Base-by-base conservation (phyloP, 2,329 filamentous ascomycete genomes). In the Colletotrichum chrysophilum region DNA sequence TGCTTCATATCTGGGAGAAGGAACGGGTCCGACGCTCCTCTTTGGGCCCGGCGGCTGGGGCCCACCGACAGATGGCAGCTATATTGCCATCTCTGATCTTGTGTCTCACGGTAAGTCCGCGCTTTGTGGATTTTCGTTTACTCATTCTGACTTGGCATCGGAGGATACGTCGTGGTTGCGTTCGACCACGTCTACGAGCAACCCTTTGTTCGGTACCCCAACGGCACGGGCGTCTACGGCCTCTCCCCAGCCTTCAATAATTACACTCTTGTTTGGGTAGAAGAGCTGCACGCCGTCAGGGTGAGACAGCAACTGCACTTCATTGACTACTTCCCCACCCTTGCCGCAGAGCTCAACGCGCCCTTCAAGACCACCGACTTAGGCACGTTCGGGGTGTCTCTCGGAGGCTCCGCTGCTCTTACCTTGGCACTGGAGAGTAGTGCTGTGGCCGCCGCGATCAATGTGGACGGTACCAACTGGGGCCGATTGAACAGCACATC, bases 131-230 rank as follows among this genome's bases (percentile, higher is more conserved):
- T n/a, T n/a, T n/a, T n/a, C n/a, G n/a, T n/a, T n/a, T n/a, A n/a
- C n/a, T n/a, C n/a, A n/a, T n/a, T n/a, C n/a, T n/a, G n/a, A 73
- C 30, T 5, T 79, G 8, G 77, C 71, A 1, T 78, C 77, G 7
- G 79, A 62, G 81, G 81, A 5, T 82, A 81, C 61, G 75, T 74
- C 12, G 75, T 82, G 14, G 76, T 80, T 24, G 80, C 79, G 13
- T 56, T 81, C 18, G 80, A 82, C 28, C 81, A 82, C 36, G 76
- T 79, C 3, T 81, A 77, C 14, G 80, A 82, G 72, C 81, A 82
- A 71, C 80, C 81, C 0, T 82, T 80, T 68, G 36, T 82, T 18
- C 76, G 77, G 7, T 82, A 76, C 8, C 80, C 81, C 4, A 81
- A 82, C 26, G 80, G 80, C 8, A 81, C 80, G 0, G 79, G 78